Evolutionary conservation across 2,329 filamentous ascomycete species (phyloP).

Genomic region (Calonectria pteridis): DNA sequence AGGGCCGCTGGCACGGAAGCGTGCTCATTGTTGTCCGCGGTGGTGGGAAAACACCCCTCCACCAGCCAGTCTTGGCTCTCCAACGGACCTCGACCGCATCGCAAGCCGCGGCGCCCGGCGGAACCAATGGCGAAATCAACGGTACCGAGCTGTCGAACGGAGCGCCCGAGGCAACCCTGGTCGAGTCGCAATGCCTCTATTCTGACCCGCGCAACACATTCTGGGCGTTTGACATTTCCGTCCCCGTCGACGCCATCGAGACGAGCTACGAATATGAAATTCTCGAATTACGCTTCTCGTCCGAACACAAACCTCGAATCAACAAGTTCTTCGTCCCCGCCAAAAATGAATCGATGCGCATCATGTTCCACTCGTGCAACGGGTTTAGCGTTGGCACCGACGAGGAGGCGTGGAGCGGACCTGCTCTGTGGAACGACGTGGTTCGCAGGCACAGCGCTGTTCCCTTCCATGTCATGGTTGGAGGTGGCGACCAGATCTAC

Average conservation of each 20-base stretch:
- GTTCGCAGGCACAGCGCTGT: constrained; percentile 81
- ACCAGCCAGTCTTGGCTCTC: constrained; percentile 70
- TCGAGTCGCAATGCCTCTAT: constrained; percentile 67
- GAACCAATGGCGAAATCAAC: constrained; percentile 45
- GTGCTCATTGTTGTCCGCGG: constrained; percentile 85
- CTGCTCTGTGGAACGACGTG: constrained; percentile 96
- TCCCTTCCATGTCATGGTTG: constrained; percentile 96
- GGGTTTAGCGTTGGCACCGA: constrained; percentile 93
- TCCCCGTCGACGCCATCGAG: constrained; percentile 80
- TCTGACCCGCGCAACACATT: constrained; percentile 81
- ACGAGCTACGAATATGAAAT: constrained; percentile 84
- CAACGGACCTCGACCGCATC: constrained; percentile 53
- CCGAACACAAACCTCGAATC: constrained; percentile 65
- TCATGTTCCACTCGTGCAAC: constrained; percentile 99
- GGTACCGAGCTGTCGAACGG: constrained; percentile 45
- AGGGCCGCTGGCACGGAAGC: constrained; percentile 84
- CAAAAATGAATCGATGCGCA: constrained; percentile 88
- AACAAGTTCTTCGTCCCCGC: constrained; percentile 90
- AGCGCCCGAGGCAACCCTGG: constrained; percentile 58
- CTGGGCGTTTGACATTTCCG: constrained; percentile 88
- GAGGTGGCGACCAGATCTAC: constrained; percentile 96
- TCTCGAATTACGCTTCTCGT: constrained; percentile 72
- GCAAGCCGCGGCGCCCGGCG: constrained; percentile 29
- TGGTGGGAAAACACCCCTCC: constrained; percentile 69
- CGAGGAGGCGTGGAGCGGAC: constrained; percentile 86